Evolutionary conservation across 306 rosid species (phyloP), one percentile per base, ranked within the genome.

Genomic region (Castanea mollissima): DNA sequence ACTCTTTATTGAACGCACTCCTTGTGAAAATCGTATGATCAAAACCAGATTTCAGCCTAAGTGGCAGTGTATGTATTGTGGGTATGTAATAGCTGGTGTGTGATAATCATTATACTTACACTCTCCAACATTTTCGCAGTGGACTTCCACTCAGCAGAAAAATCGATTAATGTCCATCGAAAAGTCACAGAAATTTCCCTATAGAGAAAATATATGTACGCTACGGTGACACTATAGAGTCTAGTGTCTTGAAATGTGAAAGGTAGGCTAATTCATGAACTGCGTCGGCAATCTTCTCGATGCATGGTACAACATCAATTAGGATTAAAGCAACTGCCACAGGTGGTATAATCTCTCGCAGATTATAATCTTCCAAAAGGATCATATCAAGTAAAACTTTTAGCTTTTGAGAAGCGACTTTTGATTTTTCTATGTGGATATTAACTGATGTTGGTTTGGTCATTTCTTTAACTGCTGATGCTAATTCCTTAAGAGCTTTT

Each of bases 401-500:
- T 1, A 84, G 83, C 19, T 56, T 84, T n/a, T 51, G 77, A 12
- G 82, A 79, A 2, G 84, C 83, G 14, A 72, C 21, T 77, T 76
- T 82, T 3, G 88, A 74, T 67, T 75, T 77, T 27, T 35, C 20
- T 29, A 88, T 79, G 71, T 84, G 83, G 60, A 67, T 27, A n/a
- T 69, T 16, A 0, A 81, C 86, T 11, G 67, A 21, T 1, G 74
- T 34, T 65, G 91, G 83, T 68, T 59, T 55, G 20, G 73, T 9
- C 89, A 83, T 79, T 68, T 78, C 74, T 4, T 77, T 77, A 1
- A 88, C 73, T 46, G 86, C 78, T 35, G 62, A 5, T 76, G 85
- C 76, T 41, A 41, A 41, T 41, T 41, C 46, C 46, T 41, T 41
- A 41, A 41, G 46, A 41, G 46, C 46, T 41, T 81, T 81, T 38